These are phyloP conservation scores for Suhomyces terraborum DNA, from an alignment of 1,139 yeast genomes.

Conservation along the genomic window DNA sequence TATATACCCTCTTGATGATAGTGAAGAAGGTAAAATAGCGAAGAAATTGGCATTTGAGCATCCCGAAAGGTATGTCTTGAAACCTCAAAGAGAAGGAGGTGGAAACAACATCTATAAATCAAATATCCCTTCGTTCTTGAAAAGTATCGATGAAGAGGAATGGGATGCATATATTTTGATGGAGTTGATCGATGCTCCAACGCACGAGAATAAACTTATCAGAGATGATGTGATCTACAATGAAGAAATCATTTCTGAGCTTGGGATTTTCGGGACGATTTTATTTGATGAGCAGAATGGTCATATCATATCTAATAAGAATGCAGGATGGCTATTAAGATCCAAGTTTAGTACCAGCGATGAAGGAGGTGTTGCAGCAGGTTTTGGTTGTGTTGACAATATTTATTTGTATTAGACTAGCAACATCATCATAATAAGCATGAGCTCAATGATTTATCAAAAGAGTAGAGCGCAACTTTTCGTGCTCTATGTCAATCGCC, in stretches of 20 bases:
- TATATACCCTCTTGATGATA: constrained; percentile 80
- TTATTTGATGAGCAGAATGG: constrained; percentile 68
- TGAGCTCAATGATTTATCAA: background rate
- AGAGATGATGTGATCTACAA: constrained; percentile 61
- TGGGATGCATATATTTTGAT: constrained; percentile 93
- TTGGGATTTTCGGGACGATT: constrained; percentile 86
- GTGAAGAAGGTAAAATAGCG: constrained; percentile 65
- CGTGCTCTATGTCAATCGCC: constrained; percentile 43
- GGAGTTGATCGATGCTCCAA: constrained; percentile 87
- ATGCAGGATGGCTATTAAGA: constrained; percentile 83
- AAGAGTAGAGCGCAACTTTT: constrained; percentile 21
- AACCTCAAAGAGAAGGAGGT: constrained; percentile 97
- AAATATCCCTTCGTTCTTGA: constrained; percentile 75
- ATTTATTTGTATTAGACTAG: constrained; percentile 42
- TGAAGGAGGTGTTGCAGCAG: constrained; percentile 99
- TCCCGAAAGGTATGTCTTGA: constrained; percentile 77
- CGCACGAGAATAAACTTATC: constrained; percentile 64
- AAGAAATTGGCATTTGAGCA: constrained; percentile 63
- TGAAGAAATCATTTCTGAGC: constrained; percentile 81
- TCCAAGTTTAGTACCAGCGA: constrained; percentile 84
- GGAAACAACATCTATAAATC: constrained; percentile 90
- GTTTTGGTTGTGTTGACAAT: constrained; percentile 95
- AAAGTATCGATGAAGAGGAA: constrained; percentile 59
- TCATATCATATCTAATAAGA: constrained; percentile 59
- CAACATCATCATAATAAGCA: background rate